phyloP scores from a whole-genome alignment of 805 yeast species.

The Barnettozyma populi region DNA sequence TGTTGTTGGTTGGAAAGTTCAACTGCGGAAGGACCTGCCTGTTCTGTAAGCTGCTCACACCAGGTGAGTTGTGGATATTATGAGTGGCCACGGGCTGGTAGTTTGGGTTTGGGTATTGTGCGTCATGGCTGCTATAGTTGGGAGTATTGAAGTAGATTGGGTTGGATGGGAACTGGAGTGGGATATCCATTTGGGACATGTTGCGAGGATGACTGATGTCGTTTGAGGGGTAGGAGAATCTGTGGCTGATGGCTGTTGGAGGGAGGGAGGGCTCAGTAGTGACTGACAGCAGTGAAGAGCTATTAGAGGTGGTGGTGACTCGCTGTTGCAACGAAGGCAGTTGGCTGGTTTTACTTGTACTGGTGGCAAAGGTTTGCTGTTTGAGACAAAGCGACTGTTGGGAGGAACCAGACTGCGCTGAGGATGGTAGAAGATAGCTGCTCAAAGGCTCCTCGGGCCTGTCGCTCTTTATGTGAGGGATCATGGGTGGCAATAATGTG shows the following conservation, averaged over 20 bases:
- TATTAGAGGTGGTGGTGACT: neutral
- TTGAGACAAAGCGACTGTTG: neutral
- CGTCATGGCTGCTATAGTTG: neutral
- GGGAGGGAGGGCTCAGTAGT: neutral
- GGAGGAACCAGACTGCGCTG: neutral
- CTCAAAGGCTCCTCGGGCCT: neutral
- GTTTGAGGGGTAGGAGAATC: neutral
- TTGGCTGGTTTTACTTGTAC: neutral
- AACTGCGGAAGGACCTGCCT: constrained; percentile 11
- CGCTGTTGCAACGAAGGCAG: neutral
- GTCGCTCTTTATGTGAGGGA: neutral
- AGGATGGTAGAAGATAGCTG: neutral
- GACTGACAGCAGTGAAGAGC: neutral
- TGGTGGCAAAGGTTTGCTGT: neutral
- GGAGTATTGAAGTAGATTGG: constrained; percentile 1
- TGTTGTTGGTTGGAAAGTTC: constrained; percentile 8
- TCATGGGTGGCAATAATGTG: neutral
- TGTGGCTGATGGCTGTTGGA: neutral
- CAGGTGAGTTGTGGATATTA: neutral
- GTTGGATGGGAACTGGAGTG: constrained; percentile 8
- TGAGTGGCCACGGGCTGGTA: constrained; percentile 2
- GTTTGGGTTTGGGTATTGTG: constrained; percentile 2
- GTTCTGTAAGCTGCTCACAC: neutral
- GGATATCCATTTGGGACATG: constrained; percentile 1
- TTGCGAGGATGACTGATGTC: constrained; percentile 2